Evolutionary conservation across 768 basidiomycete genomes (phyloP).

Genomic region (Rhodotorula diobovata): DNA sequence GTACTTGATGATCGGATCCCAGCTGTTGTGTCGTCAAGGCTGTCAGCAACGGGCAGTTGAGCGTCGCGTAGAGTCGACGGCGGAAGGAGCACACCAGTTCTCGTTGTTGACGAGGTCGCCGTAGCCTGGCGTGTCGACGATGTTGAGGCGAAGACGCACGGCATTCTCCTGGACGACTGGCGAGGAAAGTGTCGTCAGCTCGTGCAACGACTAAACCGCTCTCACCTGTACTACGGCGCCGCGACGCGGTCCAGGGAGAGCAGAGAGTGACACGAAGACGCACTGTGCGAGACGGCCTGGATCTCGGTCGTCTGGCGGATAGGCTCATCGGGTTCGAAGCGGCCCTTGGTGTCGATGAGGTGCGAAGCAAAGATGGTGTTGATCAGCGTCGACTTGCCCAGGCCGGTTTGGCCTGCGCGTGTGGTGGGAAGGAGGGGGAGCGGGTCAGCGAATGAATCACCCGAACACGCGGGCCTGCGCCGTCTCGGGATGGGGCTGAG

Average conservation of each 20-base stretch:
- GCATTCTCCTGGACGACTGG: slow-evolving; percentile 93
- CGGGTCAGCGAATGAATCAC: no score
- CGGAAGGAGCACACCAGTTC: slow-evolving; percentile 64
- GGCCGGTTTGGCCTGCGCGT: slow-evolving; percentile 91
- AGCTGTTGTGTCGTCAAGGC: slow-evolving; percentile 56
- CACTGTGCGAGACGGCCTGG: slow-evolving; percentile 88
- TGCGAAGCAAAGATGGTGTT: slow-evolving; percentile 99
- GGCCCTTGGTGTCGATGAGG: slow-evolving; percentile 95
- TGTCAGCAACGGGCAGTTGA: neutral
- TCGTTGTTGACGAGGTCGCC: slow-evolving; percentile 99
- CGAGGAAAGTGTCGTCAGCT: neutral
- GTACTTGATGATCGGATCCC: slow-evolving; percentile 98
- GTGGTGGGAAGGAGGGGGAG: neutral
- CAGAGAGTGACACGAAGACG: slow-evolving; percentile 43
- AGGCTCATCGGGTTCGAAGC: slow-evolving; percentile 76
- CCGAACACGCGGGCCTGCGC: no score
- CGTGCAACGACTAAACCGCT: no score
- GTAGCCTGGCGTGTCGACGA: slow-evolving; percentile 97
- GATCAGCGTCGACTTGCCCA: slow-evolving; percentile 97
- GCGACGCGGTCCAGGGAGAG: neutral
- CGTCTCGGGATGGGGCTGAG: no score
- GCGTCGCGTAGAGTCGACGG: neutral
- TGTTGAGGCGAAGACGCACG: slow-evolving; percentile 88
- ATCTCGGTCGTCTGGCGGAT: slow-evolving; percentile 96
- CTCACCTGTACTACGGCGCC: no score